A percentile compares a stretch with the other conserved stretches of the same genome.
These are phyloP conservation scores for Aspergillus fischeri DNA, from an alignment of 2,329 filamentous ascomycete species.

Conservation along the genomic window DNA sequence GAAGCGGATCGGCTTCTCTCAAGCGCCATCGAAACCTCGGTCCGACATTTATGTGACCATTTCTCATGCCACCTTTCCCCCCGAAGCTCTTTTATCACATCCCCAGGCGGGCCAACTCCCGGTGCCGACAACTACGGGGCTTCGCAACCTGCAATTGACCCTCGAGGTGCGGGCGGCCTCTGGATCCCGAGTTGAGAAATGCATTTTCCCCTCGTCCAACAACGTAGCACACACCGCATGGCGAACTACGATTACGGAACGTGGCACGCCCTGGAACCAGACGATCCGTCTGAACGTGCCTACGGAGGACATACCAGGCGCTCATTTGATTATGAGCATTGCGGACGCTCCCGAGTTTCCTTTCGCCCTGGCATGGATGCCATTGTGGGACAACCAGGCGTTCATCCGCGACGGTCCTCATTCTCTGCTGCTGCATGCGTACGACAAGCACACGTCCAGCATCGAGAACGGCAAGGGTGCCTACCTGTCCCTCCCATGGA, in stretches of 20 bases:
- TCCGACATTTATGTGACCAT: constrained; percentile 95
- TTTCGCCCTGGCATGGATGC: constrained; percentile 89
- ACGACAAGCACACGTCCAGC: constrained; percentile 85
- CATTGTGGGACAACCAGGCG: constrained; percentile 85
- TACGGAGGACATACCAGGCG: constrained; percentile 72
- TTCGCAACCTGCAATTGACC: constrained; percentile 78
- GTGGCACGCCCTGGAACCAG: constrained; percentile 81
- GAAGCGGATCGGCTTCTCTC: constrained; percentile 87
- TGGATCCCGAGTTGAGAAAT: constrained; percentile 80
- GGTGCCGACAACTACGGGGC: constrained; percentile 59
- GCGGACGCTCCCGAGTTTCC: constrained; percentile 82
- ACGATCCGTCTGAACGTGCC: constrained; percentile 77
- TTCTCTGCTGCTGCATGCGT: constrained; percentile 76
- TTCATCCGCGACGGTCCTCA: constrained; percentile 85
- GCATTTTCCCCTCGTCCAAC: constrained; percentile 84
- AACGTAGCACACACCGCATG: constrained; percentile 74
- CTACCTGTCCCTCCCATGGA: constrained; percentile 82
- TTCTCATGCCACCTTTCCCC: constrained; percentile 70
- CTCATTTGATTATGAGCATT: constrained; percentile 85
- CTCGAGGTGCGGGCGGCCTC: constrained; percentile 77
- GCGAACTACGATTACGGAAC: constrained; percentile 76
- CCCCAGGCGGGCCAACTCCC: constrained; percentile 78
- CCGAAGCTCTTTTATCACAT: constrained; percentile 60
- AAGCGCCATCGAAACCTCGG: constrained; percentile 78
- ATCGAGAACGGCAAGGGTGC: constrained; percentile 70